A percentile compares a stretch with the other conserved stretches of the same genome.
These are phyloP conservation scores for Trichoderma hamatum DNA, from an alignment of 2,329 filamentous ascomycete genomes.

Conservation along the genomic window DNA sequence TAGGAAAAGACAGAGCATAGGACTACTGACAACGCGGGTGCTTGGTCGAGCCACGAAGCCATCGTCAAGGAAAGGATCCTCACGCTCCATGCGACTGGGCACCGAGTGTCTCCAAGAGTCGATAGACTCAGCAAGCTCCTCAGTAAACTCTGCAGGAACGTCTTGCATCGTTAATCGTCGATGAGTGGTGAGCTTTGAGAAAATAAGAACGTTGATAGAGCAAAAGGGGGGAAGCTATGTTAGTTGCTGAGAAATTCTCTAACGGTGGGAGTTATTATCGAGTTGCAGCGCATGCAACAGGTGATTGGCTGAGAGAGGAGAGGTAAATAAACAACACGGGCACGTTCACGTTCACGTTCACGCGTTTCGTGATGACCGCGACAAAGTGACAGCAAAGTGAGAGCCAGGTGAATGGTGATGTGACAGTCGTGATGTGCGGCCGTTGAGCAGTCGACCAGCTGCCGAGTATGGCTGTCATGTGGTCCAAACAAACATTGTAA, in stretches of 20 bases:
- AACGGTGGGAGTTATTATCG: background rate
- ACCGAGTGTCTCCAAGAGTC: constrained; percentile 42
- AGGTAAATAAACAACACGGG: constrained; percentile 1
- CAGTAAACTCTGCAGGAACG: background rate
- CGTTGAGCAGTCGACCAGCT: too few species aligned
- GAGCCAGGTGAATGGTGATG: background rate
- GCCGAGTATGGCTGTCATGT: background rate
- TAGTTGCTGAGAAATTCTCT: background rate
- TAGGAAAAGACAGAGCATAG: background rate
- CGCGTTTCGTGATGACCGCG: constrained; percentile 6
- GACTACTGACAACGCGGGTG: constrained; percentile 37
- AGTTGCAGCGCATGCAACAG: background rate
- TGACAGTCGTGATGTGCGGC: background rate
- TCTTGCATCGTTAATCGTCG: constrained; percentile 12
- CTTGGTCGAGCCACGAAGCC: constrained; percentile 38
- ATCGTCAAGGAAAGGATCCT: constrained; percentile 43
- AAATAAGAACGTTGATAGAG: background rate
- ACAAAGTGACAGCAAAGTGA: constrained; percentile 7
- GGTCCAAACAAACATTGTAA: background rate
- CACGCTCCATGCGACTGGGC: constrained; percentile 41
- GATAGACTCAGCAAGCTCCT: constrained; percentile 32
- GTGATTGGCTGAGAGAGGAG: background rate
- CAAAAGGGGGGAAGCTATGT: background rate
- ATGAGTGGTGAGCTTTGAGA: background rate
- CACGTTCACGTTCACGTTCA: background rate